Base-by-base conservation (phyloP, 345 rosid species). In the Hevea brasiliensis region DNA sequence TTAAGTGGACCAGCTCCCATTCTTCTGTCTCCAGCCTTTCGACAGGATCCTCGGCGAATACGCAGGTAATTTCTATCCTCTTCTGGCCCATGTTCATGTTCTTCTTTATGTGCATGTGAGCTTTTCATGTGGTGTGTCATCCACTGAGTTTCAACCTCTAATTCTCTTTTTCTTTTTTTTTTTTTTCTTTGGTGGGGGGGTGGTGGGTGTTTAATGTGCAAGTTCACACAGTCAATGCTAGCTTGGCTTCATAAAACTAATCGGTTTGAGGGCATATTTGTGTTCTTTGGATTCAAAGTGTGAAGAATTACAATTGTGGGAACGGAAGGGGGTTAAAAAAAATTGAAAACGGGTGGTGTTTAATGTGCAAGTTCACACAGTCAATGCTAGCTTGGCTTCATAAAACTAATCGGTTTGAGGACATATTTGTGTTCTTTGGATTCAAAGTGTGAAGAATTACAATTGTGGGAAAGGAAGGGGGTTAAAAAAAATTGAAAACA, bases 41-140 rank as follows among this genome's bases (percentile, higher is more conserved):
- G 87, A 78, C 98, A 93, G 85, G 99, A 96, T 88, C 99, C 99
- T 72, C 89, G 99, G 56, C 89, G 92, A 20, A 74, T 96, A 73
- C 89, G 99, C 81, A 96, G 98, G 99, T 91, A 87, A 80, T 42
- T 40, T 68, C 1, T 26, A 4, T 40, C 58, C 45, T 42, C 6
- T 48, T 44, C 65, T 1, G 2, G 17, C 27, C 18, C 47, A 48
- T 40, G 40, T 65, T 59, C 12, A 32, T 10, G 0, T 32, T 27
- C 12, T 40, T 66, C 17, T 50, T 12, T 37, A 14, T 12, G 37
- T 32, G 37, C 37, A 32, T 32, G 37, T 32, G 37, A 32, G 37
- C 37, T 32, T 48, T 58, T 50, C 21, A 27, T 59, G 13, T 21
- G 14, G 32, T 29, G 51, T 13, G 2, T 41, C 3, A 27, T 58